Percentiles rank a stretch among this genome's conserved stretches.
Evolutionary conservation across 2,329 filamentous ascomycete genomes (phyloP).

Genomic region (Aspergillus quadrilineatus): DNA sequence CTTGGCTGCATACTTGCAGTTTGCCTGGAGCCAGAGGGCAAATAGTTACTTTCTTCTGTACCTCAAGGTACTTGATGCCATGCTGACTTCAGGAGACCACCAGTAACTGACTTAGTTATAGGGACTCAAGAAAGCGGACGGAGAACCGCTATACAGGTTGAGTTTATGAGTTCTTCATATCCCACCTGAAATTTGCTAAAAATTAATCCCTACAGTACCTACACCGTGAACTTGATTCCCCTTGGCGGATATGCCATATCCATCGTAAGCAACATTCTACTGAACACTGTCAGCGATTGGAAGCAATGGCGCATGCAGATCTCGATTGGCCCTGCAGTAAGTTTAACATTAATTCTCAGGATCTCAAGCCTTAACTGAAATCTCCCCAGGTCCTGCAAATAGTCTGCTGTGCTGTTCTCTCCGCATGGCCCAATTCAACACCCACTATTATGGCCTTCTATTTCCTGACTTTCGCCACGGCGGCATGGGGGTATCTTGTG

Average conservation of each 20-base stretch:
- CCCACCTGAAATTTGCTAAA: not conserved
- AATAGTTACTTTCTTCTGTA: constrained; percentile 23
- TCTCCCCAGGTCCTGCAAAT: constrained; percentile 8
- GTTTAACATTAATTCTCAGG: not conserved
- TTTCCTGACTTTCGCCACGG: constrained; percentile 22
- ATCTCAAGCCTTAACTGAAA: not conserved
- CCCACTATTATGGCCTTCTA: constrained; percentile 19
- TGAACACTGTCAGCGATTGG: constrained; percentile 22
- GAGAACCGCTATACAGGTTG: constrained; percentile 9
- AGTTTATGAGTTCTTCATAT: not conserved
- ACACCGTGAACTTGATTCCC: constrained; percentile 22
- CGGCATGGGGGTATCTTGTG: constrained; percentile 14
- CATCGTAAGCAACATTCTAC: constrained; percentile 17
- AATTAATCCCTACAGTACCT: constrained; percentile 12
- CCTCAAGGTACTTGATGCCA: constrained; percentile 10
- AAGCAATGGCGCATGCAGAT: constrained; percentile 23
- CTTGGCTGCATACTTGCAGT: constrained; percentile 17
- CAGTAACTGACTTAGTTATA: not conserved
- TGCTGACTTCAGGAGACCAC: not conserved
- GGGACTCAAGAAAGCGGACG: constrained; percentile 8
- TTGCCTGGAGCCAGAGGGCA: constrained; percentile 19
- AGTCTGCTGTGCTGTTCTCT: constrained; percentile 9
- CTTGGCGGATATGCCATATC: constrained; percentile 22
- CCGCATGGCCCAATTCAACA: constrained; percentile 12
- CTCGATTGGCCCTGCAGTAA: constrained; percentile 13